Evolutionary conservation across 495 filamentous ascomycete genomes (phyloP), one percentile per base, ranked within the genome.

Genomic region (Penicillium chermesinum): DNA sequence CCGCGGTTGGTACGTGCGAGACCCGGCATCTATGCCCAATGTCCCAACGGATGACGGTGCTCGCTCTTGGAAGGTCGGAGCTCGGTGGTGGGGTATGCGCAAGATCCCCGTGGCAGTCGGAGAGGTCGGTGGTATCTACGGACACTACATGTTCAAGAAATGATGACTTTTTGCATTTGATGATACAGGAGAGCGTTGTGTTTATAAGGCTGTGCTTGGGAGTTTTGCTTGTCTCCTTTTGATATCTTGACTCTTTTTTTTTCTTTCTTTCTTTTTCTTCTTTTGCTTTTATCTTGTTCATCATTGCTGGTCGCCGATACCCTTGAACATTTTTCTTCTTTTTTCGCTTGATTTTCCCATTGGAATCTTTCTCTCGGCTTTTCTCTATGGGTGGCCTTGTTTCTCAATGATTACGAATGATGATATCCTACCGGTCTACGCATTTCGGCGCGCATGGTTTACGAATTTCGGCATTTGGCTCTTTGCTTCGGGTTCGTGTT

Each of bases 111-210:
- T 93, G 43, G 86, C 85, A 10, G 66, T 74, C 32, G 82, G 83
- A 6, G 87, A 91, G 54, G 87, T 93, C 2, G 86, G 86, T 10
- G 89, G 89, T 17, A 82, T 95, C 69, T 94, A 94, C 63, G 88
- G 87, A 37, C 83, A 82, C 51, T 93, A 87, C 64, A 91, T 90
- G 82, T 94, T 91, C 61, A 82, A 82, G 59, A 74, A 76, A 57
- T 82, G 65, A 82, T 56, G n/a, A n/a, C n/a, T n/a, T n/a, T n/a
- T n/a, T n/a, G n/a, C n/a, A n/a, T n/a, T n/a, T n/a, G n/a, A n/a
- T n/a, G n/a, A n/a, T n/a, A n/a, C n/a, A n/a, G n/a, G n/a, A n/a
- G n/a, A n/a, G n/a, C n/a, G n/a, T n/a, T n/a, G n/a, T n/a, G n/a
- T n/a, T n/a, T n/a, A n/a, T n/a, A n/a, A n/a, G n/a, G n/a, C n/a